Percentiles rank a stretch among this genome's conserved stretches.
phyloP scores from a whole-genome alignment of 495 filamentous ascomycete species.

The Hyphodiscus hymeniophilus region DNA sequence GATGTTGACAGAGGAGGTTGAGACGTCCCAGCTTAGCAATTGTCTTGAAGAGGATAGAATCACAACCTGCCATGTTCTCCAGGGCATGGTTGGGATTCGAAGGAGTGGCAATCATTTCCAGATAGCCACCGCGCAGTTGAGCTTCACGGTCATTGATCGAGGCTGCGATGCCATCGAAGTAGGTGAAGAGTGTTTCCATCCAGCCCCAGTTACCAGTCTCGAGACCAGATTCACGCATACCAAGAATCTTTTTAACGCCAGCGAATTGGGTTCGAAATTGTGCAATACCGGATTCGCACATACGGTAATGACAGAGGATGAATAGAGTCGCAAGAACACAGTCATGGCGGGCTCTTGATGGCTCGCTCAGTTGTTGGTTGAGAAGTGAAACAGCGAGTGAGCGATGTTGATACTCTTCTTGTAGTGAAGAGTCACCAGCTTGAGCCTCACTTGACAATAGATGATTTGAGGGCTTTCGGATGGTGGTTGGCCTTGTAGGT shows the following conservation, averaged over 20 bases:
- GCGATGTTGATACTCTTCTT: slow-evolving; percentile 80
- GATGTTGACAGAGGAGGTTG: slow-evolving; percentile 80
- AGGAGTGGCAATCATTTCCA: slow-evolving; percentile 47
- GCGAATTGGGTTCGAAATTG: slow-evolving; percentile 93
- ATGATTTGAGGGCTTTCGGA: slow-evolving; percentile 7
- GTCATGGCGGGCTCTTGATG: slow-evolving; percentile 66
- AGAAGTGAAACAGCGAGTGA: slow-evolving; percentile 71
- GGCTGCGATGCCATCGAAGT: slow-evolving; percentile 90
- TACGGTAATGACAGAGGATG: slow-evolving; percentile 83
- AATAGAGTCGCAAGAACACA: slow-evolving; percentile 83
- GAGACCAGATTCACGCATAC: slow-evolving; percentile 61
- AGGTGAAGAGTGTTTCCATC: slow-evolving; percentile 95
- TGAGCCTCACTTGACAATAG: slow-evolving; percentile 24
- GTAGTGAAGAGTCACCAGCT: slow-evolving; percentile 37
- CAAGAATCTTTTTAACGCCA: slow-evolving; percentile 85
- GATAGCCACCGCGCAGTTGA: slow-evolving; percentile 64
- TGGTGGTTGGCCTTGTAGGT: slow-evolving; percentile 2
- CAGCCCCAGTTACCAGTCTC: slow-evolving; percentile 65
- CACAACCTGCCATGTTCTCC: slow-evolving; percentile 84
- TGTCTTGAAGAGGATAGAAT: slow-evolving; percentile 69
- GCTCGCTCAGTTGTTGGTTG: slow-evolving; percentile 74
- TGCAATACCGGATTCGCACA: slow-evolving; percentile 85
- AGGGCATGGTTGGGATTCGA: slow-evolving; percentile 66
- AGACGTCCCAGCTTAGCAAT: slow-evolving; percentile 72
- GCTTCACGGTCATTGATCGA: slow-evolving; percentile 88